Conservation (phyloP, 768 basidiomycete genomes). For the Suillus bovinus region DNA sequence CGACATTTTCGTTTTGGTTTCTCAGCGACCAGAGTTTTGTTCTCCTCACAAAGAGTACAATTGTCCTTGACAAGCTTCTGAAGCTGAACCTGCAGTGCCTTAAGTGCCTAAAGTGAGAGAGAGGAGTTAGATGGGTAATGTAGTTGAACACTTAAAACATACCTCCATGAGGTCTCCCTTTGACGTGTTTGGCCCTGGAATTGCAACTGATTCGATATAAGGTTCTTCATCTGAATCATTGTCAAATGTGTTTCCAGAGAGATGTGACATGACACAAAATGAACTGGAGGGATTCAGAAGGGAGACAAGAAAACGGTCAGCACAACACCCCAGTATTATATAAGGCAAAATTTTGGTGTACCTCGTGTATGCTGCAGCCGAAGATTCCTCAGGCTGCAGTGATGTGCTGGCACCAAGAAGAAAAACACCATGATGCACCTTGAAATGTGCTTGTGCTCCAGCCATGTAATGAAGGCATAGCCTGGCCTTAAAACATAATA, state of each 20-base stretch:
- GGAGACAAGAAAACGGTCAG: not conserved
- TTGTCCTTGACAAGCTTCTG: not conserved
- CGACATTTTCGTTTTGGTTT: not conserved
- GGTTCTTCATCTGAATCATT: not conserved
- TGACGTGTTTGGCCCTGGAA: not conserved
- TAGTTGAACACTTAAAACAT: not conserved
- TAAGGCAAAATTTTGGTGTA: not conserved
- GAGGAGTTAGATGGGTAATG: not conserved
- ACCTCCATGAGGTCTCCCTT: not conserved
- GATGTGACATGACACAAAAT: not conserved
- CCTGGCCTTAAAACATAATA: too few species aligned
- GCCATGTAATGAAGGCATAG: too few species aligned
- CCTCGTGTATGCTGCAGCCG: too few species aligned
- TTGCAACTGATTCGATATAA: not conserved
- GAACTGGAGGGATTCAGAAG: not conserved
- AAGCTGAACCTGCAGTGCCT: not conserved
- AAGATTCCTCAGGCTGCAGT: too few species aligned
- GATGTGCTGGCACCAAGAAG: too few species aligned
- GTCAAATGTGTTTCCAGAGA: not conserved
- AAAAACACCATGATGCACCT: too few species aligned
- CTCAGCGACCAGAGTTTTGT: not conserved
- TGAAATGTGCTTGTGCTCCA: too few species aligned
- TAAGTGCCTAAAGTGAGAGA: not conserved
- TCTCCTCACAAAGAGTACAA: not conserved
- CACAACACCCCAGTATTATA: not conserved